Evolutionary conservation across 768 basidiomycete genomes (phyloP).

Genomic region (Suillus subaureus): DNA sequence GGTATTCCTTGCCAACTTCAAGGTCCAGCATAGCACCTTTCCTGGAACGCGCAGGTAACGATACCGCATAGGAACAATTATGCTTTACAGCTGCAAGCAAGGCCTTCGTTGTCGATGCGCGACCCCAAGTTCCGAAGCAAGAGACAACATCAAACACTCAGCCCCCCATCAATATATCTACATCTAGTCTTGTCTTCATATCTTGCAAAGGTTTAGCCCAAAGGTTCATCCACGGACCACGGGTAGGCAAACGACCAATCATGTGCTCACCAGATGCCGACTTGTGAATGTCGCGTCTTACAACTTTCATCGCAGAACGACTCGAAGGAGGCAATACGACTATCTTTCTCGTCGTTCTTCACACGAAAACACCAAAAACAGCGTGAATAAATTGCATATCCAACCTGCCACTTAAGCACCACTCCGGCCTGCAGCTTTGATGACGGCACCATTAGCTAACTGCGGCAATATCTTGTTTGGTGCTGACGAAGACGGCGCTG

Average conservation of each 20-base stretch:
- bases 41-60: background rate
- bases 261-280: background rate
- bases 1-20: background rate
- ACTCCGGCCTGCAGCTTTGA: conserved; percentile 72
- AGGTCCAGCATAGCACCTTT: background rate
- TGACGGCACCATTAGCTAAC: conserved; percentile 39
- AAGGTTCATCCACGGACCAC: background rate
- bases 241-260: conserved; percentile 13
- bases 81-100: background rate
- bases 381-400: background rate
- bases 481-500: conserved; percentile 44
- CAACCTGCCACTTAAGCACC: conserved; percentile 40
- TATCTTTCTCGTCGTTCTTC: background rate
- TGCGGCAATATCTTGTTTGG: conserved; percentile 52
- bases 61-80: background rate
- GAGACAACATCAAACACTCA: background rate
- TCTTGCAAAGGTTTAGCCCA: background rate
- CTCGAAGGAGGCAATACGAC: background rate
- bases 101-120: background rate
- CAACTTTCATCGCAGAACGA: background rate
- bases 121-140: background rate
- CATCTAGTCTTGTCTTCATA: background rate
- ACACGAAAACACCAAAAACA: conserved; percentile 3
- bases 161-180: background rate
- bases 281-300: background rate